Evolutionary conservation across 2,329 filamentous ascomycete genomes (phyloP).

Genomic region (Microdochium bolleyi): DNA sequence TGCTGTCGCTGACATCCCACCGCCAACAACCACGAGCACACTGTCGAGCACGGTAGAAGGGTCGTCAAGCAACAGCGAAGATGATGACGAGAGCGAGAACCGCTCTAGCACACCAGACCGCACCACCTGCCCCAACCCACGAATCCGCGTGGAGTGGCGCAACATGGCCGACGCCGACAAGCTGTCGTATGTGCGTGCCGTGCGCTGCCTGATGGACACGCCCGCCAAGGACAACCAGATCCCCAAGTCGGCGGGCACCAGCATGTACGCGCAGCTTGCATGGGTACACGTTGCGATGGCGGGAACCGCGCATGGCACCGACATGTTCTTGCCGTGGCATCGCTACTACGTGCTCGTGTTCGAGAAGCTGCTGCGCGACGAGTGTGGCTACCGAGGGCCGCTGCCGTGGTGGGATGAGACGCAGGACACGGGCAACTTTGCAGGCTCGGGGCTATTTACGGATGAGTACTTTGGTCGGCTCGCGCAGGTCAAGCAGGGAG

Average conservation of each 20-base stretch:
- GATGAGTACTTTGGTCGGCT: slow-evolving; percentile 18
- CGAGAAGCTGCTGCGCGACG: slow-evolving; percentile 19
- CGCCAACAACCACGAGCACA: neutral
- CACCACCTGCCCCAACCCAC: neutral
- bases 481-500: slow-evolving; percentile 12
- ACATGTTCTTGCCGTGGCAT: slow-evolving; percentile 23
- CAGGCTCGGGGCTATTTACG: slow-evolving; percentile 17
- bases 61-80: neutral
- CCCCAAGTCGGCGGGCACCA: slow-evolving; percentile 6
- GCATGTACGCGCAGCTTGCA: slow-evolving; percentile 23
- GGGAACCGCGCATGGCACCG: slow-evolving; percentile 20
- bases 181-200: neutral
- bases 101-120: neutral
- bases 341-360: slow-evolving; percentile 22
- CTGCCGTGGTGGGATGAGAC: slow-evolving; percentile 26
- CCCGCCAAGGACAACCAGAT: neutral
- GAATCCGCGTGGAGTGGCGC: neutral
- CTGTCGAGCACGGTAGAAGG: neutral
- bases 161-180: neutral
- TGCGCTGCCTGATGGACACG: slow-evolving; percentile 1
- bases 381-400: slow-evolving; percentile 21
- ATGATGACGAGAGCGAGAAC: neutral
- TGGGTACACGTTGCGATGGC: slow-evolving; percentile 20
- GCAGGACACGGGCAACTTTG: slow-evolving; percentile 20
- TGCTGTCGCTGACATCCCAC: neutral